Conservation (phyloP, 306 rosid species). For the Purshia tridentata region DNA sequence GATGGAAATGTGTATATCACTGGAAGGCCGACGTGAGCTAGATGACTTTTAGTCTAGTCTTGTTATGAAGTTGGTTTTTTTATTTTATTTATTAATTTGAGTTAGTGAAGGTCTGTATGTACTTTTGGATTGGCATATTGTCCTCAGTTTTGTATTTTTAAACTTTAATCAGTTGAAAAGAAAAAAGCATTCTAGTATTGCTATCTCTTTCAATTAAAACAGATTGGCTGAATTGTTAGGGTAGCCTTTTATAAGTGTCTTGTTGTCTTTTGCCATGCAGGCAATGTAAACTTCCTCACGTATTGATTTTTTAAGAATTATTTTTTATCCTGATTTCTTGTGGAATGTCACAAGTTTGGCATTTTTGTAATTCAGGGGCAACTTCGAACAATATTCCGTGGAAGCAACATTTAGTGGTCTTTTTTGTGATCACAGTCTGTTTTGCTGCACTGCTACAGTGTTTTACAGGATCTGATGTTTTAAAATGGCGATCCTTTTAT, state of each 20-base stretch:
- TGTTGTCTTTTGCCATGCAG: not conserved
- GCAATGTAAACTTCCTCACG: not conserved
- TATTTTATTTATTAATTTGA: no score
- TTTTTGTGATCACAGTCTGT: slow-evolving; percentile 45
- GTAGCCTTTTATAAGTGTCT: not conserved
- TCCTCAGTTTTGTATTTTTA: no score
- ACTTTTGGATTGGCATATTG: no score
- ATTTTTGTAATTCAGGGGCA: slow-evolving; percentile 40
- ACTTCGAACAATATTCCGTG: slow-evolving; percentile 26
- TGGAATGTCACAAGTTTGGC: slow-evolving; percentile 2
- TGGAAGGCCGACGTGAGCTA: no score
- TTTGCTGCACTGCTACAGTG: slow-evolving; percentile 57
- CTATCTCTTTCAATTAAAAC: no score
- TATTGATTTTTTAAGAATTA: not conserved
- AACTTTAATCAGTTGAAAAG: no score
- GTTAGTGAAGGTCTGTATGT: no score
- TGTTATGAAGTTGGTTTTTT: no score
- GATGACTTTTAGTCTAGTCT: no score
- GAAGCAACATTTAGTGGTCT: slow-evolving; percentile 41
- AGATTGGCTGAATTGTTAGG: not conserved
- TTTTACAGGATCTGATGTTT: slow-evolving; percentile 65
- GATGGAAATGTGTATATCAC: not conserved
- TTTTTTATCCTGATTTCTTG: not conserved
- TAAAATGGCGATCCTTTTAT: slow-evolving; percentile 83
- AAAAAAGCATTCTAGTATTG: no score